Conservation (phyloP, 2,329 filamentous ascomycete species). For the Stagonosporopsis chrysanthemi region DNA sequence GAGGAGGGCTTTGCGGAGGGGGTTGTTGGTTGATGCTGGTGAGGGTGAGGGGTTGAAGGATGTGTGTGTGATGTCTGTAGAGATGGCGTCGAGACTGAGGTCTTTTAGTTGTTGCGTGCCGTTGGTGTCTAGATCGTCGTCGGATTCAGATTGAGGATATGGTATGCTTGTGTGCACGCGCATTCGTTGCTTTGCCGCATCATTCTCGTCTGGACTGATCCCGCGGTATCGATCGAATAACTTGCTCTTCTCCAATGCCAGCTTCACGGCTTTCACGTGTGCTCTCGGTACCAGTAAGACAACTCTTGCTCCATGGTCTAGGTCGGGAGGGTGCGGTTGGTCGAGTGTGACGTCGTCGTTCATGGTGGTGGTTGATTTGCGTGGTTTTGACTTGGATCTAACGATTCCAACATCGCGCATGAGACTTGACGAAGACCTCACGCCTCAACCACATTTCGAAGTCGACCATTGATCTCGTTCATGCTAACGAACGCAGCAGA, state of each 20-base stretch:
- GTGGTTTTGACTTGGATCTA: background rate
- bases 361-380: slow-evolving; percentile 9
- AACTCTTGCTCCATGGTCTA: background rate
- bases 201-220: slow-evolving; percentile 31
- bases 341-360: background rate
- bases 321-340: background rate
- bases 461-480: background rate
- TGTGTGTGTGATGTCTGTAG: slow-evolving; percentile 23
- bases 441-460: background rate
- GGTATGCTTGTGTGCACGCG: slow-evolving; percentile 30
- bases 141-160: background rate
- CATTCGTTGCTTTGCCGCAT: slow-evolving; percentile 24
- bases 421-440: background rate
- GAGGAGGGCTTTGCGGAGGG: slow-evolving; percentile 33
- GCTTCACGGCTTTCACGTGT: slow-evolving; percentile 51
- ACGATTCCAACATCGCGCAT: background rate
- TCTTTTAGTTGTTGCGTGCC: background rate
- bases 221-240: slow-evolving; percentile 39
- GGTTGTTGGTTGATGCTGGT: slow-evolving; percentile 21
- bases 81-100: slow-evolving; percentile 21
- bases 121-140: too few species aligned
- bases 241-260: slow-evolving; percentile 42
- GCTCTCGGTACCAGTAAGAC: slow-evolving; percentile 37
- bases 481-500: background rate
- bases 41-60: background rate